phyloP scores from a whole-genome alignment of 176 grass and related monocot species.

The Poa annua region DNA sequence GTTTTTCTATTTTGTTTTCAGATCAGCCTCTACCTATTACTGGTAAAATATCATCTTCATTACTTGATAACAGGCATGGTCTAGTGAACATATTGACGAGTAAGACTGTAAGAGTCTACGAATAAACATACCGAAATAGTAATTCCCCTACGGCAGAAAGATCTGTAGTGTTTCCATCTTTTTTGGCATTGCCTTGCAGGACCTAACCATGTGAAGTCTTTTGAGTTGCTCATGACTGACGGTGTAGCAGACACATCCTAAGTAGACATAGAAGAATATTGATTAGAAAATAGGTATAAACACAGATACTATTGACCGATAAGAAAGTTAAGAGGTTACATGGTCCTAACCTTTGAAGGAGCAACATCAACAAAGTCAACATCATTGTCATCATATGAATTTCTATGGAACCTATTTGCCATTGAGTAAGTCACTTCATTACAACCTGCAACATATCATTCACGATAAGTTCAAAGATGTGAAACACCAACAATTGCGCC shows the following conservation, averaged over 20 bases:
- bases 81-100: neutral
- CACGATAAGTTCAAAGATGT: neutral
- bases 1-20: neutral
- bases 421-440: slow-evolving; percentile 35
- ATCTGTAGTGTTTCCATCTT: slow-evolving; percentile 78
- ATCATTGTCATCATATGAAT: slow-evolving; percentile 45
- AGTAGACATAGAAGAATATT: neutral
- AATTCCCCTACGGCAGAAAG: slow-evolving; percentile 71
- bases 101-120: neutral
- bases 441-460: slow-evolving; percentile 48
- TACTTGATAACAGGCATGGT: neutral
- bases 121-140: slow-evolving; percentile 75
- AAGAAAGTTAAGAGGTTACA: neutral
- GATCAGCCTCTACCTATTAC: neutral
- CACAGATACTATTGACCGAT: slow-evolving; percentile 3
- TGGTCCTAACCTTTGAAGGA: slow-evolving; percentile 55
- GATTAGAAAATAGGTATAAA: slow-evolving; percentile 15
- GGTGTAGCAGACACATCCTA: slow-evolving; percentile 58
- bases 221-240: slow-evolving; percentile 41
- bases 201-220: slow-evolving; percentile 78
- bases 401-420: slow-evolving; percentile 47
- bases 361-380: slow-evolving; percentile 50
- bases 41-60: neutral
- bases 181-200: slow-evolving; percentile 67
- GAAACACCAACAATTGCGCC: neutral